A percentile compares a stretch with the other conserved stretches of the same genome.
Evolutionary conservation across 2,329 filamentous ascomycete genomes (phyloP).

Genomic region (Cladosporium sp.): DNA sequence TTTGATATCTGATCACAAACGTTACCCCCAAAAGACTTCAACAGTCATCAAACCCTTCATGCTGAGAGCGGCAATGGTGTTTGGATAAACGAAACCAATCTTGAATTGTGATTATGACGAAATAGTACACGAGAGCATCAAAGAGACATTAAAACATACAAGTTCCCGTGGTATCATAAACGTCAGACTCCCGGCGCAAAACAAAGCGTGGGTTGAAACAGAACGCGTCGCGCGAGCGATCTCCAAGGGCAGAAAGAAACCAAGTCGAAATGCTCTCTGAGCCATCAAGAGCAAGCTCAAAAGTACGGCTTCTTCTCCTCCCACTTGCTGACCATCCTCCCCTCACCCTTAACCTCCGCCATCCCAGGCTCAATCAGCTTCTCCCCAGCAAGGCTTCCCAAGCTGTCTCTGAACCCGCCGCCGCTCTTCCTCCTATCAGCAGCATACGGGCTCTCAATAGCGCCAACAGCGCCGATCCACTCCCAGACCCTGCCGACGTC

Average conservation of each 20-base stretch:
- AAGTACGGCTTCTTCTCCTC: constrained; percentile 5
- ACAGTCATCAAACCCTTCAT: too few relatives aligned
- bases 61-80: too few relatives aligned
- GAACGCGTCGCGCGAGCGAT: too few relatives aligned
- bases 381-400: constrained; percentile 7
- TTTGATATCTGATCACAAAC: too few relatives aligned
- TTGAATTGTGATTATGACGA: too few relatives aligned
- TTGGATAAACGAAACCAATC: too few relatives aligned
- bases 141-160: too few relatives aligned
- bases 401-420: neutral
- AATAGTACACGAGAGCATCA: too few relatives aligned
- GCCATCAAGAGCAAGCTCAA: neutral
- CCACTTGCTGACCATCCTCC: constrained; percentile 2
- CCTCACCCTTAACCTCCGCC: neutral
- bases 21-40: too few relatives aligned
- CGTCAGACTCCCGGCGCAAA: too few relatives aligned
- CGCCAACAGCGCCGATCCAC: constrained; percentile 55
- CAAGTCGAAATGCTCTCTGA: neutral
- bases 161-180: too few relatives aligned
- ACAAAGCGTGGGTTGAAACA: too few relatives aligned
- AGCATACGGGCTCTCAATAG: constrained; percentile 24
- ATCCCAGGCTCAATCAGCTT: constrained; percentile 6
- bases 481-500: constrained; percentile 60
- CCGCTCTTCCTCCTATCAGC: constrained; percentile 20
- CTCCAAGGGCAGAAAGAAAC: neutral